Percentiles rank a stretch among this genome's conserved stretches.
These are phyloP conservation scores for Carpinus fangiana DNA, from an alignment of 306 rosid species.

Conservation along the genomic window DNA sequence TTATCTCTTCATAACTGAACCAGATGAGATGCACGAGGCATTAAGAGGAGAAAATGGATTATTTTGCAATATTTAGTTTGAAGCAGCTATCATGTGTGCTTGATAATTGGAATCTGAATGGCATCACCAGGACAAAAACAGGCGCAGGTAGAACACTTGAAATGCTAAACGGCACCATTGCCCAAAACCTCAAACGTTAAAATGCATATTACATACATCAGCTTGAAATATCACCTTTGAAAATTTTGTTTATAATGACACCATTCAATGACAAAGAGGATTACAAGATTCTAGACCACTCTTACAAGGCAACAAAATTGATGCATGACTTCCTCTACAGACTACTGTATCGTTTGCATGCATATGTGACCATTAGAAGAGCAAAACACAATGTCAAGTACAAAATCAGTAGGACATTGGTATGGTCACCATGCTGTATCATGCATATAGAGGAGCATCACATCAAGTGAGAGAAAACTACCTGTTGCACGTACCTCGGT, in stretches of 20 bases:
- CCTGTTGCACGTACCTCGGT: constrained; percentile 5
- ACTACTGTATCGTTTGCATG: constrained; percentile 11
- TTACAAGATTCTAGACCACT: constrained; percentile 29
- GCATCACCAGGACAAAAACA: not conserved
- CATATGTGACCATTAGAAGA: constrained; percentile 10
- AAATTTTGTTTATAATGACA: constrained; percentile 11
- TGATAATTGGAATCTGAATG: not conserved
- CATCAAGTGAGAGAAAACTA: constrained; percentile 23
- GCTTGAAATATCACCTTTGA: constrained; percentile 11
- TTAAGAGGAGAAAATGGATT: not conserved
- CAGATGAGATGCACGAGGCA: not conserved
- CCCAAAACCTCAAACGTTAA: constrained; percentile 20
- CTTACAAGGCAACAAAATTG: constrained; percentile 16
- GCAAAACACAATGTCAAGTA: constrained; percentile 1
- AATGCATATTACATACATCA: constrained; percentile 22
- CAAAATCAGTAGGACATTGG: constrained; percentile 3
- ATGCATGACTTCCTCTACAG: constrained; percentile 22
- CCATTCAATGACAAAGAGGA: constrained; percentile 23
- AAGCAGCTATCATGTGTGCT: not conserved
- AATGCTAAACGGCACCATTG: not conserved
- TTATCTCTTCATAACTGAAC: not conserved
- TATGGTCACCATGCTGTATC: not conserved
- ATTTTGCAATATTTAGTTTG: not conserved
- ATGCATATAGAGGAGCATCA: constrained; percentile 31
- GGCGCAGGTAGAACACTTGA: not conserved